Evolutionary conservation across 371 early-diverging fungal species (phyloP), one percentile per base, ranked within the genome.

Genomic region (Rhizopus microsporus): DNA sequence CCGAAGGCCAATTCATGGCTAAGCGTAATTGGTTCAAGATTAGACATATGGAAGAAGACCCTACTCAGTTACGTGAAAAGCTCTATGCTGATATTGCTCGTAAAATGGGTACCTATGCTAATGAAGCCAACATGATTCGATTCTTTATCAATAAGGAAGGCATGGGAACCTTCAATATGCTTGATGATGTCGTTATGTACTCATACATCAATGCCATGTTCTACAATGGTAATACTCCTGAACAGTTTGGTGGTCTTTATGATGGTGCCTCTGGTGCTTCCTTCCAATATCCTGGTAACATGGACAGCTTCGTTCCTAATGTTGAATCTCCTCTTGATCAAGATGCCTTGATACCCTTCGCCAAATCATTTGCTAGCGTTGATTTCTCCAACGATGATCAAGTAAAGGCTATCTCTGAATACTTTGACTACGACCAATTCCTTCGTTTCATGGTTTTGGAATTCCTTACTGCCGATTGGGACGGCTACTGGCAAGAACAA

Each of bases 31-130:
- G 65, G 54, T 79, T 83, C 67, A 83, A 83, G 64, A 60, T 79
- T 29, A 74, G 83, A 55, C 81, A 83, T 37, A 69, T 69, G 68
- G 81, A 83, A 56, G 78, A 78, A 63, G 83, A 83, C 40, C 83
- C 83, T 34, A 83, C 83, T 16, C 83, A 83, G 60, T 67, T 81
- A 30, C 81, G 83, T 53, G 83, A 83, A 54, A 80, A 83, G 67
- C 66, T 81, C 17, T 83, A 78, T 48, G 78, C 81, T 44, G 81
- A 83, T 60, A 58, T 77, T 46, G 40, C 65, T 31, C 68, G 69
- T 16, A 71, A 78, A n/a, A 66, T 83, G 67, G 81, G 81, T 45
- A 74, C 74, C 31, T 74, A 71, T 66, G 78, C 67, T 35, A 76
- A 76, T 48, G 71, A 72, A 44, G 83, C 83, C 54, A 81, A 76